Percentiles rank a stretch among this genome's conserved stretches.
These are phyloP conservation scores for Cronartium quercuum DNA, from an alignment of 1,284 basidiomycete species.

Conservation along the genomic window DNA sequence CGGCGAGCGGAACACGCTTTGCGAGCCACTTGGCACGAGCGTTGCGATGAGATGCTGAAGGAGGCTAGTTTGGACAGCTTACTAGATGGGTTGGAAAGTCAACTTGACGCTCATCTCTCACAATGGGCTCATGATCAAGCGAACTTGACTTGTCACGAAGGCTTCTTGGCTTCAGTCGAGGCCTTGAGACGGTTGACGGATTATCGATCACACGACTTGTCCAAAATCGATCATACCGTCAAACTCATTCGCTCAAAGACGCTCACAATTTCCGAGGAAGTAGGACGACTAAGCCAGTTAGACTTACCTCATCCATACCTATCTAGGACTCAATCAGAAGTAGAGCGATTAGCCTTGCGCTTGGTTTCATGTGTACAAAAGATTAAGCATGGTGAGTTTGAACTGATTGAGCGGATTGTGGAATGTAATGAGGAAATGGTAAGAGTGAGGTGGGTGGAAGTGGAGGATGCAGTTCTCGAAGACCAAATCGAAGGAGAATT, in stretches of 20 bases:
- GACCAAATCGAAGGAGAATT: slow-evolving; percentile 8
- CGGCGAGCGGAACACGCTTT: background rate
- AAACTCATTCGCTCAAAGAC: background rate
- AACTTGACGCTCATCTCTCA: background rate
- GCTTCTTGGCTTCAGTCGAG: background rate
- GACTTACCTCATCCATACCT: slow-evolving; percentile 8
- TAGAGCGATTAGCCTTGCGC: background rate
- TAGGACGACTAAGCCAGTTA: background rate
- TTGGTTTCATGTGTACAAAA: slow-evolving; percentile 2
- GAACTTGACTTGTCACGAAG: background rate
- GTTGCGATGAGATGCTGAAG: background rate
- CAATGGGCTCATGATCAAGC: background rate
- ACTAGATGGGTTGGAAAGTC: slow-evolving; percentile 9
- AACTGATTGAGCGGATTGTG: background rate
- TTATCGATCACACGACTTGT: background rate
- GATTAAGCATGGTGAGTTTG: slow-evolving; percentile 6
- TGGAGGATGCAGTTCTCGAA: slow-evolving; percentile 1
- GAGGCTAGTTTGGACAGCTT: background rate
- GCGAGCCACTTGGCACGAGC: background rate
- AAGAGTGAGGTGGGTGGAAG: background rate
- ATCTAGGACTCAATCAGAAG: background rate
- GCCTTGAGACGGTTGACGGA: slow-evolving; percentile 3
- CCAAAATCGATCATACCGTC: background rate
- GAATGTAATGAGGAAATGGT: background rate
- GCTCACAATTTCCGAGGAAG: slow-evolving; percentile 4